These are phyloP conservation scores for Plasmodium yoelii DNA, from an alignment of 169 alveolate genomes.

Conservation along the genomic window DNA sequence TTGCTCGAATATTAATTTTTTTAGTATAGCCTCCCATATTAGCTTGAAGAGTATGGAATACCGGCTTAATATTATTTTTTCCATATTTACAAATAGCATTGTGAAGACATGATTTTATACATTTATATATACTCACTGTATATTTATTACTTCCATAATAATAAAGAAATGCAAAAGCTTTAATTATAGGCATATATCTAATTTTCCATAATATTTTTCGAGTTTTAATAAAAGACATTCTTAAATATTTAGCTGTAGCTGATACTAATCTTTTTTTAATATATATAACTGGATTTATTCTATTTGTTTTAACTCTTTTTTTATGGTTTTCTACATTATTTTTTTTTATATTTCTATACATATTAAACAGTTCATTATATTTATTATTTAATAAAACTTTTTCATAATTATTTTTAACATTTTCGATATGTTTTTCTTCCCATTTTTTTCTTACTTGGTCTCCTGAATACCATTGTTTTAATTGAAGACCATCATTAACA, in stretches of 20 bases:
- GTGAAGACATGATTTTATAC: conserved; percentile 58
- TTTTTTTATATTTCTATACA: conserved; percentile 63
- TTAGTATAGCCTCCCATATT: conserved; percentile 74
- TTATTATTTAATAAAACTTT: conserved; percentile 64
- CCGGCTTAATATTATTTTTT: conserved; percentile 62
- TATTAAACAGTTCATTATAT: conserved; percentile 64
- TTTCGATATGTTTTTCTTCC: conserved; percentile 67
- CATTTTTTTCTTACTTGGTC: conserved; percentile 45
- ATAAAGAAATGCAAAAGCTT: conserved; percentile 66
- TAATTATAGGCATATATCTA: conserved; percentile 64
- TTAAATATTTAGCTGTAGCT: conserved; percentile 65
- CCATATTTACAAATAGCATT: conserved; percentile 74
- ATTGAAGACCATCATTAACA: conserved; percentile 44
- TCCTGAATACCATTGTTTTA: conserved; percentile 71
- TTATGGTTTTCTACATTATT: conserved; percentile 56
- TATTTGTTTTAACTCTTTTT: conserved; percentile 73
- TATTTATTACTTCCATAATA: conserved; percentile 72
- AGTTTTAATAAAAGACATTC: conserved; percentile 67
- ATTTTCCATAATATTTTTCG: conserved; percentile 75
- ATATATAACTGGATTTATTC: conserved; percentile 70
- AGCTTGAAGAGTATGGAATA: conserved; percentile 74
- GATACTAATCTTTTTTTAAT: conserved; percentile 69
- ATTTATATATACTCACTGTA: conserved; percentile 70
- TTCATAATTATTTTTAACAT: conserved; percentile 51
- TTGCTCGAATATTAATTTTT: conserved; percentile 60